A percentile compares a stretch with the other conserved stretches of the same genome.
Conservation (phyloP, 192 early-diverging fungal species). For the Coemansia sp. region DNA sequence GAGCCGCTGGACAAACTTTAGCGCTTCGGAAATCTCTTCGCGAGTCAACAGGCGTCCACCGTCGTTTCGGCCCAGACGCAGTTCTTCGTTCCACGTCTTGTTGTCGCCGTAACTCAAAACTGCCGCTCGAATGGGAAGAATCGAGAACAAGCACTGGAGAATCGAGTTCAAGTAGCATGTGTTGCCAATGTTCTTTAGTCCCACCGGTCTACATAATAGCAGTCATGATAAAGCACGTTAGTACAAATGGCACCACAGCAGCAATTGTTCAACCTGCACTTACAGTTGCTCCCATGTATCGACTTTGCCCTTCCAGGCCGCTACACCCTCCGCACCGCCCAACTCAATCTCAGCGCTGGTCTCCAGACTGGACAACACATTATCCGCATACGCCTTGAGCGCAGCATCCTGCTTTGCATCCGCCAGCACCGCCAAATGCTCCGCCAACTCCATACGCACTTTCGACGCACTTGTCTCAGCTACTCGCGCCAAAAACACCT, state of each 20-base stretch:
- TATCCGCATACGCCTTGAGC: conserved; percentile 32
- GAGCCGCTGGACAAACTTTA: conserved; percentile 54
- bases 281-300: conserved; percentile 38
- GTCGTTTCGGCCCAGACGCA: conserved; percentile 33
- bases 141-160: conserved; percentile 71
- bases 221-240: neutral
- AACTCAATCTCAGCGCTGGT: conserved; percentile 9
- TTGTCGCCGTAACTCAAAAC: conserved; percentile 53
- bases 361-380: conserved; percentile 11
- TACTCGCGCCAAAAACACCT: conserved; percentile 31
- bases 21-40: conserved; percentile 23
- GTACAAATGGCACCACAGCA: neutral
- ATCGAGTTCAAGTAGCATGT: conserved; percentile 89
- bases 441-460: conserved; percentile 30
- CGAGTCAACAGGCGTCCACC: conserved; percentile 16
- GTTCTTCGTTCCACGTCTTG: conserved; percentile 45
- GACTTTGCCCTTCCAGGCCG: conserved; percentile 14
- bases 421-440: conserved; percentile 22
- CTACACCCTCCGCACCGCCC: conserved; percentile 13
- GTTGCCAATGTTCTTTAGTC: conserved; percentile 78
- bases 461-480: conserved; percentile 21
- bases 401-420: conserved; percentile 19
- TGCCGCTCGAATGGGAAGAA: conserved; percentile 59
- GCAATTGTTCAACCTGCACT: neutral
- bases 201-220: conserved; percentile 52